Evolutionary conservation across 176 grass and related monocot genomes (phyloP).

Genomic region (Musa itinerans): DNA sequence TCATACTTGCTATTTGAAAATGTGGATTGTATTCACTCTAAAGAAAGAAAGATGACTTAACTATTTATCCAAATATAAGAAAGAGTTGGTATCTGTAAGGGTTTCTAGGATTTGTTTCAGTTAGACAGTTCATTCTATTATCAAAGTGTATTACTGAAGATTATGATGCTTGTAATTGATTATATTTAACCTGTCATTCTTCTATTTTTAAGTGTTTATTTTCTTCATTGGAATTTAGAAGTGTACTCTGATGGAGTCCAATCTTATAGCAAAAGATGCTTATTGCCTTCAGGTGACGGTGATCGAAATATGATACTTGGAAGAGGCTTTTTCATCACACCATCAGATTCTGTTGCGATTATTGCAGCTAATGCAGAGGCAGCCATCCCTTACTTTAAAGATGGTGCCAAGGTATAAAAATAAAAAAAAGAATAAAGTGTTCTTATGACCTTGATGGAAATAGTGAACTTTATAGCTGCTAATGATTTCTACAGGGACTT

Average conservation of each 20-base stretch:
- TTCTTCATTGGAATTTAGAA: not conserved
- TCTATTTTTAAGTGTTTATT: not conserved
- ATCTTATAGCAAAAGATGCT: not conserved
- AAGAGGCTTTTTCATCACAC: slow-evolving; percentile 79
- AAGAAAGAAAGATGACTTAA: not conserved
- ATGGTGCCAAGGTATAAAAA: slow-evolving; percentile 53
- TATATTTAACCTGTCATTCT: not conserved
- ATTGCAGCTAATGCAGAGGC: slow-evolving; percentile 78
- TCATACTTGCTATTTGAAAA: not conserved
- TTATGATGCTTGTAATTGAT: not conserved
- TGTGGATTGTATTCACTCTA: not conserved
- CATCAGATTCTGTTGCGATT: slow-evolving; percentile 94
- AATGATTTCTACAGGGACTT: slow-evolving; percentile 47
- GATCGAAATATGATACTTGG: slow-evolving; percentile 95
- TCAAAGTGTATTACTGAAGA: not conserved
- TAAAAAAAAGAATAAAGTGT: not conserved
- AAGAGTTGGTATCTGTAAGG: not conserved
- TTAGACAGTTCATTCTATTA: not conserved
- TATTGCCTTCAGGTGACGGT: slow-evolving; percentile 53
- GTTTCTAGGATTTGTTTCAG: not conserved
- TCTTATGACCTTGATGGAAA: no score
- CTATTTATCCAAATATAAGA: not conserved
- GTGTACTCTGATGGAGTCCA: no score
- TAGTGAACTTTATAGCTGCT: no score
- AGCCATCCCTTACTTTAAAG: slow-evolving; percentile 82